A percentile compares a stretch with the other conserved stretches of the same genome.
These are phyloP conservation scores for Phytophthora macrochlamydospora DNA, from an alignment of 352 stramenopile genomes.

Conservation along the genomic window DNA sequence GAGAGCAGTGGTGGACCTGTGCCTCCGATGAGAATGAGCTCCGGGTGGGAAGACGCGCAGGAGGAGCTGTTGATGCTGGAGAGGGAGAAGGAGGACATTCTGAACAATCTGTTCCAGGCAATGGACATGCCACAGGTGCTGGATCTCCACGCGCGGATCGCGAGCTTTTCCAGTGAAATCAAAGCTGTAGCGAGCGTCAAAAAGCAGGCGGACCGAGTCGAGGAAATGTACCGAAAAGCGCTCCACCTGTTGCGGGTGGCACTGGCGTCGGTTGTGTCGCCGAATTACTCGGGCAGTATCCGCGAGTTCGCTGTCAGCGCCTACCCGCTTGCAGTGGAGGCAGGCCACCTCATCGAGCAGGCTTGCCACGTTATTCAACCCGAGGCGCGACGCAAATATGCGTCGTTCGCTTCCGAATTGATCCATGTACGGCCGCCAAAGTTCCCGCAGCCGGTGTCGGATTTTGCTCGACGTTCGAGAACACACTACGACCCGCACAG, in stretches of 20 bases:
- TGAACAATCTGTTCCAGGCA: slow-evolving; percentile 65
- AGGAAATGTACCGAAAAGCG: slow-evolving; percentile 77
- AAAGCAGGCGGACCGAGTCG: slow-evolving; percentile 77
- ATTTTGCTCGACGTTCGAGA: slow-evolving; percentile 58
- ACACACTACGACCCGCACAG: slow-evolving; percentile 65
- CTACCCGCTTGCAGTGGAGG: slow-evolving; percentile 80
- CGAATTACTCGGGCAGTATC: slow-evolving; percentile 72
- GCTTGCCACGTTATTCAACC: slow-evolving; percentile 76
- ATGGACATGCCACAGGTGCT: slow-evolving; percentile 68
- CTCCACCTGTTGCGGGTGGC: slow-evolving; percentile 73
- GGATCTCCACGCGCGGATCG: slow-evolving; percentile 74
- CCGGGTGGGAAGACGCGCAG: slow-evolving; percentile 46
- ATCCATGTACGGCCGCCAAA: slow-evolving; percentile 58
- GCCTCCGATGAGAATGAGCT: slow-evolving; percentile 33
- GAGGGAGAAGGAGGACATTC: slow-evolving; percentile 73
- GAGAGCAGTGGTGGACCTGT: slow-evolving; percentile 34
- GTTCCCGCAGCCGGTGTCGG: slow-evolving; percentile 65
- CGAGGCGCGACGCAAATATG: slow-evolving; percentile 75
- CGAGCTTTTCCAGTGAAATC: slow-evolving; percentile 78
- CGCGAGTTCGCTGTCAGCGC: slow-evolving; percentile 77
- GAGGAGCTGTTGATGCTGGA: slow-evolving; percentile 71
- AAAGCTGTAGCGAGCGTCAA: slow-evolving; percentile 75
- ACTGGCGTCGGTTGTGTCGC: slow-evolving; percentile 71
- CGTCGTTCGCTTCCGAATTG: slow-evolving; percentile 59
- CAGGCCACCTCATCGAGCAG: slow-evolving; percentile 72